Conservation (phyloP, 768 basidiomycete genomes). For the Hygrophorus russula region DNA sequence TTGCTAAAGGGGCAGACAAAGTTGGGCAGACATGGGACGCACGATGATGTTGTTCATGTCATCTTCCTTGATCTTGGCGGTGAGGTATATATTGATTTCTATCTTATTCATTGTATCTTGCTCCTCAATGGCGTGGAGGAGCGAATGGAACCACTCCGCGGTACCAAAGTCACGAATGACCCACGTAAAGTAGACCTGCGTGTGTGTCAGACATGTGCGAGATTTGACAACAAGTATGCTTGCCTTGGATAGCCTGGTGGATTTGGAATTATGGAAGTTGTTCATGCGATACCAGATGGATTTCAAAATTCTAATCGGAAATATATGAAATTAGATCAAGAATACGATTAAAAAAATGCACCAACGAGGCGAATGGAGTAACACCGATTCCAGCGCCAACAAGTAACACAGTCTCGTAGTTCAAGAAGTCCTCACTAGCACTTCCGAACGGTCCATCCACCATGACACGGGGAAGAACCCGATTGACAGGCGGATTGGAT, state of each 20-base stretch:
- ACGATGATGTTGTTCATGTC: constrained; percentile 92
- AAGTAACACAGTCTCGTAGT: constrained; percentile 79
- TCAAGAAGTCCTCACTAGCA: constrained; percentile 85
- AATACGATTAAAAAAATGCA: constrained; percentile 9
- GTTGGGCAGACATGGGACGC: constrained; percentile 13
- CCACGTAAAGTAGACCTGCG: constrained; percentile 81
- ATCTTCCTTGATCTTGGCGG: constrained; percentile 82
- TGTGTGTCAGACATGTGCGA: background rate
- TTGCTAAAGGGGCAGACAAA: background rate
- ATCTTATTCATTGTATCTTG: constrained; percentile 80
- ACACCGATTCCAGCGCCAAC: constrained; percentile 96
- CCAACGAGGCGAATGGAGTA: constrained; percentile 91
- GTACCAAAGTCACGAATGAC: constrained; percentile 88
- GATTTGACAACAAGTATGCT: background rate
- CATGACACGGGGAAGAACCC: constrained; percentile 84
- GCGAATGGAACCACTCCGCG: constrained; percentile 91
- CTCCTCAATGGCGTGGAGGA: constrained; percentile 87
- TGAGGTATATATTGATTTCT: constrained; percentile 92
- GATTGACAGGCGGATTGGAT: constrained; percentile 50
- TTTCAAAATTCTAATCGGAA: constrained; percentile 56
- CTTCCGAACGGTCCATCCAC: constrained; percentile 93
- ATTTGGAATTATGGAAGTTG: constrained; percentile 61
- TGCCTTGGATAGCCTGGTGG: constrained; percentile 79
- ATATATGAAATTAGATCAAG: background rate
- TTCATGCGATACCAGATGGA: constrained; percentile 97